Evolutionary conservation across 2,329 filamentous ascomycete genomes (phyloP), one percentile per base, ranked within the genome.

Genomic region (Ciborinia camelliae): DNA sequence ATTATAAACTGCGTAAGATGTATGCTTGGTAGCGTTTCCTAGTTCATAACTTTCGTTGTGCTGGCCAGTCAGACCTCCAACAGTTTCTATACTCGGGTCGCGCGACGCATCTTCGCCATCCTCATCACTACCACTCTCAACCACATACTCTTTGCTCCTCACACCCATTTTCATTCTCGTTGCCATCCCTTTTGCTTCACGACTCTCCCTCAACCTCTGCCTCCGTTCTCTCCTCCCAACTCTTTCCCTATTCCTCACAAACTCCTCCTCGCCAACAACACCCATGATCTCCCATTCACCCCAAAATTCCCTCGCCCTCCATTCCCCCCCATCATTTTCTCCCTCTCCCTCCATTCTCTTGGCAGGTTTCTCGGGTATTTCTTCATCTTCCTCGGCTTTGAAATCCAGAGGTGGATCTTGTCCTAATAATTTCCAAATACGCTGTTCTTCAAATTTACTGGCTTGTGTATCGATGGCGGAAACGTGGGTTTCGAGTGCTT

Each of bases 211-310:
- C 30, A 45, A 28, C n/a, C 12, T 58, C 23, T 50, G 23, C 28
- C 58, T 67, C 45, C 55, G 69, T 45, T 32, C 58, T 48, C 54
- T 63, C 61, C 67, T 70, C 43, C 63, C 65, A 30, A 61, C 55
- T 61, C 55, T 65, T 35, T 37, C 57, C 59, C 63, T 63, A 65
- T 72, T 73, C 47, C 45, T 67, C 20, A 63, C 61, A 68, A 75
- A 74, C 3, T 65, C 65, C 60, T 70, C 68, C 18, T 67, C 60
- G 1, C 54, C 32, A 10, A 74, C 66, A 23, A 68, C 62, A 18
- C 69, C 67, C 48, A 72, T 60, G 7, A 55, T 65, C 65, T 76
- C 74, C 74, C 74, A 76, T 20, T 68, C 61, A 68, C 71, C 74
- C 65, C 71, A 69, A 63, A 69, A 73, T 35, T 73, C 52, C 58